A percentile compares a stretch with the other conserved stretches of the same genome.
Evolutionary conservation across 106 monocot species (phyloP).

Genomic region (Chionographis japonica): DNA sequence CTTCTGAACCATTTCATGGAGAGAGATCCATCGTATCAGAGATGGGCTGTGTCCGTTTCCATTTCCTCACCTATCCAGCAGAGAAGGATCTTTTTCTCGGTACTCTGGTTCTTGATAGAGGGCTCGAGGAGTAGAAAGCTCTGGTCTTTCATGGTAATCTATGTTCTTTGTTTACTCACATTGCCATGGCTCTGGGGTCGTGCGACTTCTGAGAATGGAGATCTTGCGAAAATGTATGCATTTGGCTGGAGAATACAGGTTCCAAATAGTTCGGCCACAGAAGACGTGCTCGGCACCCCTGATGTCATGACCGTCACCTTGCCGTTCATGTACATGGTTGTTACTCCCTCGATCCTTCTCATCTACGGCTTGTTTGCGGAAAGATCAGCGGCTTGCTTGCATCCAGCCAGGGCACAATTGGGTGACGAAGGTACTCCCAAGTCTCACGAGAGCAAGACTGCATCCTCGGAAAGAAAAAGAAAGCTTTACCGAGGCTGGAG

Average conservation of each 20-base stretch:
- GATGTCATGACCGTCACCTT: slow-evolving; percentile 59
- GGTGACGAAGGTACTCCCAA: not conserved
- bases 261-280: not conserved
- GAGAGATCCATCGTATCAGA: slow-evolving; percentile 34
- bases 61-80: slow-evolving; percentile 23
- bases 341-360: slow-evolving; percentile 53
- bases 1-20: slow-evolving; percentile 48
- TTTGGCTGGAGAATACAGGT: slow-evolving; percentile 53
- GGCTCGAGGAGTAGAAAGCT: slow-evolving; percentile 55
- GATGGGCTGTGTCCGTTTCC: slow-evolving; percentile 26
- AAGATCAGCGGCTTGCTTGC: slow-evolving; percentile 33
- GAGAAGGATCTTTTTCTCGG: slow-evolving; percentile 24
- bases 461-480: not conserved
- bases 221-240: slow-evolving; percentile 47
- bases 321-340: slow-evolving; percentile 81
- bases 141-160: slow-evolving; percentile 56
- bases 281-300: slow-evolving; percentile 34
- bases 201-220: slow-evolving; percentile 59
- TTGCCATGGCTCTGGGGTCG: slow-evolving; percentile 86
- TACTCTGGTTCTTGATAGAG: slow-evolving; percentile 65
- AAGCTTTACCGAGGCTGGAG: slow-evolving; percentile 19
- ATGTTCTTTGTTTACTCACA: slow-evolving; percentile 45
- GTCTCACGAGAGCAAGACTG: not conserved
- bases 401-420: slow-evolving; percentile 6
- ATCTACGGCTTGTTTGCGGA: slow-evolving; percentile 55